phyloP scores from a whole-genome alignment of 2,329 filamentous ascomycete genomes.

The Pyrenochaeta sp. region DNA sequence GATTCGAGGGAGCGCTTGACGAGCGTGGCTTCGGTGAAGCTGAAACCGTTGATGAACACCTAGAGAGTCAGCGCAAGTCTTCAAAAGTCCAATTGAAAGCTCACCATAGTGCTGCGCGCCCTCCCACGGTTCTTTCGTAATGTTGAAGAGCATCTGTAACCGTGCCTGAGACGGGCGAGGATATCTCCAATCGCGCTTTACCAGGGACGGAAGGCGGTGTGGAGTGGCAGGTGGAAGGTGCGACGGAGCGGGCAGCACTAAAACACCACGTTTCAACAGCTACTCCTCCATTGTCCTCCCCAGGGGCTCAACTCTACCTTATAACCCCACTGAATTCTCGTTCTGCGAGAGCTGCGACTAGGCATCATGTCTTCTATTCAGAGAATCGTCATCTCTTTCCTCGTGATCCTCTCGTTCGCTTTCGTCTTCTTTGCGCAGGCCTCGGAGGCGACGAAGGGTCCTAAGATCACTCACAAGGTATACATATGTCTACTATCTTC shows the following conservation, averaged over 20 bases:
- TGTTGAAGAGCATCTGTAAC: slow-evolving; percentile 27
- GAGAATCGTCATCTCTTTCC: slow-evolving; percentile 73
- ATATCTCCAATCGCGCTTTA: slow-evolving; percentile 12
- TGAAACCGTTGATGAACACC: slow-evolving; percentile 87
- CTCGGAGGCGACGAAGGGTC: slow-evolving; percentile 67
- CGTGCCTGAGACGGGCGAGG: slow-evolving; percentile 10
- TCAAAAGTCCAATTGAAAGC: slow-evolving; percentile 4
- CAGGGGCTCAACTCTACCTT: slow-evolving; percentile 30
- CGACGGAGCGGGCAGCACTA: slow-evolving; percentile 26
- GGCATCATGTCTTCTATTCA: slow-evolving; percentile 77
- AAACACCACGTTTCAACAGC: slow-evolving; percentile 46
- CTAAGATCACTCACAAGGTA: slow-evolving; percentile 94
- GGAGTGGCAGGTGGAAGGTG: slow-evolving; percentile 11
- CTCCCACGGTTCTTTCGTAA: slow-evolving; percentile 21
- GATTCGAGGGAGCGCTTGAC: slow-evolving; percentile 78
- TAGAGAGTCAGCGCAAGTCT: slow-evolving; percentile 46
- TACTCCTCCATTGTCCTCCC: slow-evolving; percentile 18
- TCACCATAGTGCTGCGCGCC: slow-evolving; percentile 36
- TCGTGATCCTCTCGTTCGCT: slow-evolving; percentile 76
- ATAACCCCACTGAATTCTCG: slow-evolving; percentile 33
- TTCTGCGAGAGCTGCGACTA: slow-evolving; percentile 23
- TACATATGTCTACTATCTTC: slow-evolving; percentile 5
- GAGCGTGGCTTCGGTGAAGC: slow-evolving; percentile 83
- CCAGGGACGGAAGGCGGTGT: slow-evolving; percentile 12
- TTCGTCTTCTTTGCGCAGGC: slow-evolving; percentile 48